phyloP scores from a whole-genome alignment of 2,329 filamentous ascomycete genomes.

The Ophiostoma ulmi region DNA sequence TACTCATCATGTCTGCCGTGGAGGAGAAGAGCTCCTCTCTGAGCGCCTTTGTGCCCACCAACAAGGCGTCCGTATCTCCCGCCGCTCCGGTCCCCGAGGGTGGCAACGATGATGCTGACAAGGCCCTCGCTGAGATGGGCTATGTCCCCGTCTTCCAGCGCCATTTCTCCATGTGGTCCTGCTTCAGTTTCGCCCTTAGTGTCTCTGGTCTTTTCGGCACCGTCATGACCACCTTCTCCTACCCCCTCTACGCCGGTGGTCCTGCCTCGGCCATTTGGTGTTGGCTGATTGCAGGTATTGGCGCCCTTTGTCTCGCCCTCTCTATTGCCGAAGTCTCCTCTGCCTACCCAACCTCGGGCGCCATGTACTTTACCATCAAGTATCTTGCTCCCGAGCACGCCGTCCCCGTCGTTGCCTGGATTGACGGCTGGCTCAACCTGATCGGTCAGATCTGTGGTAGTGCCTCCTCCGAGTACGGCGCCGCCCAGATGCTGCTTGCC shows the following conservation, averaged over 20 bases:
- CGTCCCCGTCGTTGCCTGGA: slow-evolving; percentile 48
- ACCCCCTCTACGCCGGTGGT: slow-evolving; percentile 50
- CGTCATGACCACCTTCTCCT: slow-evolving; percentile 51
- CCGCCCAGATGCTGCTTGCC: slow-evolving; percentile 52
- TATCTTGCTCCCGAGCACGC: slow-evolving; percentile 45
- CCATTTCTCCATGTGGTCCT: slow-evolving; percentile 54
- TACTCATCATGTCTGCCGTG: slow-evolving; percentile 13
- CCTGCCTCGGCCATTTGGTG: slow-evolving; percentile 52
- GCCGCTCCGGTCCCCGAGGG: not conserved
- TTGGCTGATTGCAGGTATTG: slow-evolving; percentile 53
- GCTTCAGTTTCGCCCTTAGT: slow-evolving; percentile 55
- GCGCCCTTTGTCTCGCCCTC: slow-evolving; percentile 51
- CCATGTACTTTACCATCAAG: slow-evolving; percentile 51
- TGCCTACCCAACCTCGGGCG: slow-evolving; percentile 50
- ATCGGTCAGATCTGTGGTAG: slow-evolving; percentile 51
- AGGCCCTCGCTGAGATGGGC: slow-evolving; percentile 36
- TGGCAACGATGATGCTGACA: slow-evolving; percentile 31
- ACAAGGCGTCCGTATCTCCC: not conserved
- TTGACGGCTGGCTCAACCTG: slow-evolving; percentile 46
- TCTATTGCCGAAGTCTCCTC: slow-evolving; percentile 54
- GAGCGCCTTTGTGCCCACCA: slow-evolving; percentile 11
- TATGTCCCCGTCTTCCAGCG: slow-evolving; percentile 48
- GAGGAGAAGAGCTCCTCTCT: slow-evolving; percentile 8
- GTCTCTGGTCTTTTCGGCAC: slow-evolving; percentile 53
- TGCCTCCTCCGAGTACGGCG: slow-evolving; percentile 54